These are phyloP conservation scores for Leishmania major DNA, from an alignment of 208 protist species.

Conservation along the genomic window DNA sequence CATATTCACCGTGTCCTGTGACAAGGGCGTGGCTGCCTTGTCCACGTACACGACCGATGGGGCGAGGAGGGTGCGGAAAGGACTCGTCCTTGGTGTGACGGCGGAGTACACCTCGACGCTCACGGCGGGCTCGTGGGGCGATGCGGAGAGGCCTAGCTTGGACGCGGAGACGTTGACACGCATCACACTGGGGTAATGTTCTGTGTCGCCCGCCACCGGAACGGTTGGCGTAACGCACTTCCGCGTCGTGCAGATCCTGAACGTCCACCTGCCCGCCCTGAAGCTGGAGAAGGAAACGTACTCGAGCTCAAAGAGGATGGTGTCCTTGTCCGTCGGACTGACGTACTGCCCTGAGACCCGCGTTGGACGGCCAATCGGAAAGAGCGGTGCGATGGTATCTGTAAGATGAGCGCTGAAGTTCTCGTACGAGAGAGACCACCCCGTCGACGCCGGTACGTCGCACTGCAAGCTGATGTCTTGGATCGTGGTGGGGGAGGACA, in stretches of 20 bases:
- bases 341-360: slow-evolving; percentile 23
- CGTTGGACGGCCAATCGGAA: slow-evolving; percentile 32
- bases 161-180: slow-evolving; percentile 6
- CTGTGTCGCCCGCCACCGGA: background rate
- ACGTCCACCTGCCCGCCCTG: slow-evolving; percentile 25
- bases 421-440: slow-evolving; percentile 28
- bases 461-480: slow-evolving; percentile 32
- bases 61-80: slow-evolving; percentile 22
- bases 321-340: slow-evolving; percentile 8
- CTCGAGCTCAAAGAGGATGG: slow-evolving; percentile 24
- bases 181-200: slow-evolving; percentile 15
- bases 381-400: slow-evolving; percentile 31
- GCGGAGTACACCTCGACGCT: slow-evolving; percentile 15
- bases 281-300: slow-evolving; percentile 36
- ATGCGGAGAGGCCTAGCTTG: background rate
- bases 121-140: slow-evolving; percentile 1
- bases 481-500: slow-evolving; percentile 28
- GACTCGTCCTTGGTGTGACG: slow-evolving; percentile 20
- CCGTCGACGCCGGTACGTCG: slow-evolving; percentile 27
- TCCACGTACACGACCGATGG: slow-evolving; percentile 18
- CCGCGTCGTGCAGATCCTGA: slow-evolving; percentile 12
- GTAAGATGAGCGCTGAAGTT: slow-evolving; percentile 28
- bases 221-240: slow-evolving; percentile 6
- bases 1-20: slow-evolving; percentile 19
- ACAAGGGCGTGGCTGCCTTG: background rate